Conservation (phyloP, 1,284 basidiomycete genomes). For the Microbotryum scabiosae region DNA sequence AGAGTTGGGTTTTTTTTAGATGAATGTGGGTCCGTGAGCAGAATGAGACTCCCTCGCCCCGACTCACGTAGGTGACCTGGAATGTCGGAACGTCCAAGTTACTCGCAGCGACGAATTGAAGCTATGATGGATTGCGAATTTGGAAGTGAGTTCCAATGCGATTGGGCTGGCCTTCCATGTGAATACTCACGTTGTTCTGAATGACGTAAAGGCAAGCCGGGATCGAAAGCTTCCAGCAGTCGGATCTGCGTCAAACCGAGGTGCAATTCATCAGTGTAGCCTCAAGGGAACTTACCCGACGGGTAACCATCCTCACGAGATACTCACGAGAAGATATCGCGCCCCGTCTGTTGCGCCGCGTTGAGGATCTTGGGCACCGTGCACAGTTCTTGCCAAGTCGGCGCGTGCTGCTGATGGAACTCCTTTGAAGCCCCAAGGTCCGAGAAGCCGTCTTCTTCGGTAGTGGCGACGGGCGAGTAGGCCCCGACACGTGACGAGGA, state of each 20-base stretch:
- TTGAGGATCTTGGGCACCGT: not conserved
- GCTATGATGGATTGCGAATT: constrained; percentile 25
- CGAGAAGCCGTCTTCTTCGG: constrained; percentile 1
- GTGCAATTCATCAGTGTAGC: not conserved
- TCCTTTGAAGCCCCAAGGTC: not conserved
- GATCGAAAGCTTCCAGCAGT: constrained; percentile 94
- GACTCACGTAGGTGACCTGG: constrained; percentile 61
- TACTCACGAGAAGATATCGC: constrained; percentile 29
- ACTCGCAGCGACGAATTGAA: constrained; percentile 87
- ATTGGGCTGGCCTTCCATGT: no score
- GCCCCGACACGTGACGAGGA: not conserved
- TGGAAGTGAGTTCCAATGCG: not conserved
- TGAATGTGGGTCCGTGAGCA: not conserved
- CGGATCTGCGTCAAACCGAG: constrained; percentile 56
- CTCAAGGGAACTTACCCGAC: not conserved
- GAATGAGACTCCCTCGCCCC: not conserved
- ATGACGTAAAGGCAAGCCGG: constrained; percentile 93
- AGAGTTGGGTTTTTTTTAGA: not conserved
- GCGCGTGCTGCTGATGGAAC: not conserved
- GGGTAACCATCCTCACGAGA: no score
- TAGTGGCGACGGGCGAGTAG: constrained; percentile 6
- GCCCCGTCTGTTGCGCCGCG: constrained; percentile 6
- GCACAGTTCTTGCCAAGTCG: not conserved
- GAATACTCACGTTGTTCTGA: constrained; percentile 64
- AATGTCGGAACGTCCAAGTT: constrained; percentile 93